Base-by-base conservation (phyloP, 2,329 filamentous ascomycete genomes). In the Raffaelea arxii region DNA sequence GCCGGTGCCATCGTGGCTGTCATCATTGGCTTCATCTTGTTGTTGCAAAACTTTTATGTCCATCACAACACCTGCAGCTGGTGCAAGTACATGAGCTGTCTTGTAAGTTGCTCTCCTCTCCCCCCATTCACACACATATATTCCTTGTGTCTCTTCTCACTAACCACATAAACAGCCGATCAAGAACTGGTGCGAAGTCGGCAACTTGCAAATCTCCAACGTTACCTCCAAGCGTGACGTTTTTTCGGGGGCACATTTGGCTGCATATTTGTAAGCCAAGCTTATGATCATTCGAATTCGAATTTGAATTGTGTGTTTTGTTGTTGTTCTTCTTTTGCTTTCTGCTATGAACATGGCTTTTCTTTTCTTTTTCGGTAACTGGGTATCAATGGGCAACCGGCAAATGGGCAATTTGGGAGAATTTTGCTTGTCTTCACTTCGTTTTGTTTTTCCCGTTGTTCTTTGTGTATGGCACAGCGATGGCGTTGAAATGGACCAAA, bases 31-130 rank as follows among this genome's bases (percentile, higher is more conserved):
- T 96, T 97, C 62, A 85, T 95, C 51, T 68, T 96, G 39, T 70
- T 98, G 45, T 64, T 97, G 50, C 81, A 89, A 61, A 92, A 96
- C 67, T 98, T 98, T 62, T 97, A 97, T 66, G 77, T 77, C 52
- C 82, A 83, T 62, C 75, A 77, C 49, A 79, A 80, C 42, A 81
- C 76, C 25, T 98, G 92, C 64, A 72, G 67, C 11, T 98, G 92
- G 92, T 98, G 92, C 72, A 92, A 94, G 70, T 92, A 94, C 59
- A 66, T 98, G 56, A 94, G 85, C 62, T 98, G 92, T 61, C 67
- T 98, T 67, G 87, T 92, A 70, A 78, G 87, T 82, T n/a, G 11
- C 22, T 25, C 16, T 16, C 4, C 11, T 27, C 23, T 21, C 6
- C 37, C 23, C 4, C 6, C 12, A 11, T 21, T 40, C 7, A 4